A percentile compares a stretch with the other conserved stretches of the same genome.
phyloP scores from a whole-genome alignment of 345 rosid genomes.

The Turritis glabra region DNA sequence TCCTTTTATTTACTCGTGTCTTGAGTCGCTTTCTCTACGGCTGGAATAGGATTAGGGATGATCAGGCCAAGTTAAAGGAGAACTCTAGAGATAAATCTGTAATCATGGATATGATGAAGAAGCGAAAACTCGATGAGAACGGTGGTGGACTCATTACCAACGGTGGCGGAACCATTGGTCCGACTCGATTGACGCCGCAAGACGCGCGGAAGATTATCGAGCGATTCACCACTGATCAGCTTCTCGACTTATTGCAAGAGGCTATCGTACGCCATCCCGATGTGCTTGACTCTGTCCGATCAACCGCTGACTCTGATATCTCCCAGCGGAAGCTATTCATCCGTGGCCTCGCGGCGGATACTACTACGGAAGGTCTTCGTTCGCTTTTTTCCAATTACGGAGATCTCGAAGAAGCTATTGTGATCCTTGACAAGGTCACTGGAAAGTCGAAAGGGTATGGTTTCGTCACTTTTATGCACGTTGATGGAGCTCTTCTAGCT shows the following conservation, averaged over 20 bases:
- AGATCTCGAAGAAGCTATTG: constrained; percentile 75
- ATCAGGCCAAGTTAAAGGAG: not conserved
- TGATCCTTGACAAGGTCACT: constrained; percentile 62
- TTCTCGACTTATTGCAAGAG: constrained; percentile 55
- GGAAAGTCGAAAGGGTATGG: constrained; percentile 83
- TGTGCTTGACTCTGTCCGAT: constrained; percentile 56
- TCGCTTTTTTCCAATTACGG: constrained; percentile 60
- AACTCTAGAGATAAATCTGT: not conserved
- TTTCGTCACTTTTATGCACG: constrained; percentile 63
- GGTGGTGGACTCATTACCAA: constrained; percentile 33
- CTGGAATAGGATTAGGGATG: constrained; percentile 51
- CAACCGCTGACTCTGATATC: constrained; percentile 63
- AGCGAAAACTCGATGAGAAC: constrained; percentile 63
- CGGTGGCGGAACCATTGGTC: constrained; percentile 11
- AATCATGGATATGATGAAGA: constrained; percentile 53
- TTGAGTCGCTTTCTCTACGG: not conserved
- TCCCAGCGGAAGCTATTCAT: constrained; percentile 75
- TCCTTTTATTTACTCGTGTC: not conserved
- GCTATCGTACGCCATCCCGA: constrained; percentile 53
- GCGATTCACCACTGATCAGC: constrained; percentile 60
- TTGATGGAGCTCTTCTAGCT: constrained; percentile 67
- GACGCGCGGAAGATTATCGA: constrained; percentile 64
- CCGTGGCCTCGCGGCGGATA: constrained; percentile 82
- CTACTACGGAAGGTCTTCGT: constrained; percentile 66
- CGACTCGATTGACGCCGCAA: constrained; percentile 39